phyloP scores from a whole-genome alignment of 2,329 filamentous ascomycete species.

The Plectosphaerella plurivora region DNA sequence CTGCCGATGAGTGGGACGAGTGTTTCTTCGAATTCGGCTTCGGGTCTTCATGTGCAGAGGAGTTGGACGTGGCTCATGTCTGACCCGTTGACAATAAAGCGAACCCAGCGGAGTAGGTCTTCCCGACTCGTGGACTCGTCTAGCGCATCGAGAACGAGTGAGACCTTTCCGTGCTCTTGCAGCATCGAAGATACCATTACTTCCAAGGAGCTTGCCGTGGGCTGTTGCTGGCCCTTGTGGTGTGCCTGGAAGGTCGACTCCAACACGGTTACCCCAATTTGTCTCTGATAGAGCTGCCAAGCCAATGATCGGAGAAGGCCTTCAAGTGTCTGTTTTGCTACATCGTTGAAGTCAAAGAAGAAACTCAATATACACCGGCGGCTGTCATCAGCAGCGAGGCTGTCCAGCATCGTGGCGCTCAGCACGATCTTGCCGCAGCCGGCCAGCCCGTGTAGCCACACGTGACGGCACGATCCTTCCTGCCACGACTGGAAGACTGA shows the following conservation, averaged over 20 bases:
- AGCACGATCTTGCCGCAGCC: slow-evolving; percentile 17
- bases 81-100: too few relatives aligned
- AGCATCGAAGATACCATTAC: neutral
- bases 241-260: neutral
- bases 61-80: too few relatives aligned
- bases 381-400: too few relatives aligned
- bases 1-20: too few relatives aligned
- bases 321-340: neutral
- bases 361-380: neutral
- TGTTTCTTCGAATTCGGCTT: too few relatives aligned
- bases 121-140: neutral
- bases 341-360: neutral
- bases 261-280: too few relatives aligned
- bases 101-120: too few relatives aligned
- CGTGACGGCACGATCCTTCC: slow-evolving; percentile 6
- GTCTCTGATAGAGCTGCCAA: neutral
- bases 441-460: slow-evolving; percentile 13
- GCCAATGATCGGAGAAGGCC: neutral
- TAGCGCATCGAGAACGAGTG: neutral
- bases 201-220: neutral
- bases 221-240: neutral
- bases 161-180: neutral
- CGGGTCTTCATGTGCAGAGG: too few relatives aligned
- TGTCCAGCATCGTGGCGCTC: neutral
- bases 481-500: slow-evolving; percentile 10